These are phyloP conservation scores for Boletus rubescentipes DNA, from an alignment of 768 basidiomycete genomes.

Conservation along the genomic window DNA sequence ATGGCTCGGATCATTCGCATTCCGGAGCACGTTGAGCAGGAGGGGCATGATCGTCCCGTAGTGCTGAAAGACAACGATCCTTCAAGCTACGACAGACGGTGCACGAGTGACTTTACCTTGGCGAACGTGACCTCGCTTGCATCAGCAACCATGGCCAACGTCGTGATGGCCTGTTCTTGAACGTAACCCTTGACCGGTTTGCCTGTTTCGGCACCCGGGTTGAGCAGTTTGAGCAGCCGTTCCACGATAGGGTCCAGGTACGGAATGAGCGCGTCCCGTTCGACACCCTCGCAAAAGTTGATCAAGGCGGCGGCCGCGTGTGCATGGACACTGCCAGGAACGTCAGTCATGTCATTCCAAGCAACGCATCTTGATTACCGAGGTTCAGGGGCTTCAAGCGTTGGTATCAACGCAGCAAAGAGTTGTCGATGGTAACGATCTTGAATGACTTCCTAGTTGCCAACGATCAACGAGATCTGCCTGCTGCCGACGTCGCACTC, in stretches of 20 bases:
- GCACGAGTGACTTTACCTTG: conserved; percentile 44
- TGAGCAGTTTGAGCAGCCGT: conserved; percentile 55
- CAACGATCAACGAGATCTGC: not conserved
- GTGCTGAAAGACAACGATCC: conserved; percentile 44
- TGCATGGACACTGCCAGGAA: conserved; percentile 63
- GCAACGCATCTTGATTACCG: conserved; percentile 40
- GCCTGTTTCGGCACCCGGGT: conserved; percentile 46
- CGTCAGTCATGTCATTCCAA: conserved; percentile 1
- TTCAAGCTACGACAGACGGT: not conserved
- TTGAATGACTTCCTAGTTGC: conserved; percentile 70
- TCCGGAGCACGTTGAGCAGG: conserved; percentile 69
- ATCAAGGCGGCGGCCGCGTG: conserved; percentile 87
- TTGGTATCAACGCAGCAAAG: conserved; percentile 67
- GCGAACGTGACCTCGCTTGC: conserved; percentile 77
- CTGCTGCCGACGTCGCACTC: conserved; percentile 11
- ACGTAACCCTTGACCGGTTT: conserved; percentile 57
- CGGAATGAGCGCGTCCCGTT: conserved; percentile 65
- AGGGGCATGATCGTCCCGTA: conserved; percentile 81
- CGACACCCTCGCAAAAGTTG: conserved; percentile 89
- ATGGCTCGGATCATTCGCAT: conserved; percentile 67
- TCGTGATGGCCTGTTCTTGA: conserved; percentile 86
- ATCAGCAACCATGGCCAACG: conserved; percentile 87
- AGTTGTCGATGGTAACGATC: conserved; percentile 64
- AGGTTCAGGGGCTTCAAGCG: conserved; percentile 73
- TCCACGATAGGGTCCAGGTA: conserved; percentile 82